A percentile compares a stretch with the other conserved stretches of the same genome.
Evolutionary conservation across 495 filamentous ascomycete genomes (phyloP).

Genomic region (Aspergillus affinis): DNA sequence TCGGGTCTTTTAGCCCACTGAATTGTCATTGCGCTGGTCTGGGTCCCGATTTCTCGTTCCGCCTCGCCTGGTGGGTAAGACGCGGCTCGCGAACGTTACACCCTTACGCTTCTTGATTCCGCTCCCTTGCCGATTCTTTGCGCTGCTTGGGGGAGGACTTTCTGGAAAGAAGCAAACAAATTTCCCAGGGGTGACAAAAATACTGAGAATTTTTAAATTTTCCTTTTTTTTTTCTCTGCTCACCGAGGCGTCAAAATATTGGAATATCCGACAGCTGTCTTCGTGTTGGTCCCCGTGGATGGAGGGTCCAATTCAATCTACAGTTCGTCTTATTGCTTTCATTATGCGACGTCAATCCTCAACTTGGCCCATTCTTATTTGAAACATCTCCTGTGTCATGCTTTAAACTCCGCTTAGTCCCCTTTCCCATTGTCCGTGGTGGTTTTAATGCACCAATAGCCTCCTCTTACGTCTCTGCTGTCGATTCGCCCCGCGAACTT

Average conservation of each 20-base stretch:
- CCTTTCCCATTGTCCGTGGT: slow-evolving; percentile 5
- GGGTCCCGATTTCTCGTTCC: background rate
- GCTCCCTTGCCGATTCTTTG: slow-evolving; percentile 7
- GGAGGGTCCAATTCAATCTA: background rate
- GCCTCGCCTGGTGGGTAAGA: slow-evolving; percentile 7
- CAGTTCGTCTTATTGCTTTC: slow-evolving; percentile 1
- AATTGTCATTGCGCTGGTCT: background rate
- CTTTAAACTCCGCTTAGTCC: slow-evolving; percentile 11
- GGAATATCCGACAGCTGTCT: too few species aligned
- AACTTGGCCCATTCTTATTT: slow-evolving; percentile 20
- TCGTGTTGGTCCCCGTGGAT: background rate
- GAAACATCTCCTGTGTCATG: slow-evolving; percentile 25
- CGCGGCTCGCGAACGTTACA: slow-evolving; percentile 8
- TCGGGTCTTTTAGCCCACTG: slow-evolving; percentile 11
- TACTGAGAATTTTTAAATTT: background rate
- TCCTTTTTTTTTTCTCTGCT: background rate
- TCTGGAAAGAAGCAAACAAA: background rate
- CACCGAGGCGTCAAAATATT: background rate
- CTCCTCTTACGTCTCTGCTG: slow-evolving; percentile 5
- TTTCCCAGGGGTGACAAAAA: background rate
- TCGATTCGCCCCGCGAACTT: slow-evolving; percentile 6
- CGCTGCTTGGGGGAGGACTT: background rate
- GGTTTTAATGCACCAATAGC: background rate
- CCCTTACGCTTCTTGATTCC: slow-evolving; percentile 7
- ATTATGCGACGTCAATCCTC: slow-evolving; percentile 18